Evolutionary conservation across 768 basidiomycete species (phyloP), one percentile per base, ranked within the genome.

Genomic region (Tremella fuciformis): DNA sequence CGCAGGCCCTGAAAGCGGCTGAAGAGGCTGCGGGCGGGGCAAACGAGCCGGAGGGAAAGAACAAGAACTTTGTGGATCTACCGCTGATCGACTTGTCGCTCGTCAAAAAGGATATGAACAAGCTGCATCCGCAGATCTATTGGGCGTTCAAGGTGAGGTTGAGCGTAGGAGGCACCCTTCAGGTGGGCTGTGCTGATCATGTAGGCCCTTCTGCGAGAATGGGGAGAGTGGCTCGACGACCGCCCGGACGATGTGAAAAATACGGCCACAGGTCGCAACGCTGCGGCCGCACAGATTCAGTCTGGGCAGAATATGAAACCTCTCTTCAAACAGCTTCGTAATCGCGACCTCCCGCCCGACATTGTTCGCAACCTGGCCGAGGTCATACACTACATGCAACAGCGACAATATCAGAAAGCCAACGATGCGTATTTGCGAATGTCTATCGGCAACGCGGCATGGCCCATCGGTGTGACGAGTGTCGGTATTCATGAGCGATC

Each of bases 401-500:
- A 84, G 64, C 86, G 96, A 25, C 86, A 93, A 75, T 99, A 99
- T 67, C 91, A 97, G 76, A 84, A 82, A 55, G 94, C 96, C 2
- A 99, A 98, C 69, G 96, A 99, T 74, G 87, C 93, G 0, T 99
- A 99, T 76, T 84, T 99, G 21, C 88, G 96, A 7, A 80, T 99
- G 39, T 92, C 90, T 4, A 99, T 99, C 63, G 96, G 96, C 34
- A 99, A 96, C 69, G 94, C 96, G 0, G 93, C 96, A 2, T 99
- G 96, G 96, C 96, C 96, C 1, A 99, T 99, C 70, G 96, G 96
- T 42, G 96, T 99, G 8, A 99, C 96, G 60, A 94, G 94, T 88
- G 96, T 98, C 80, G 93, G 92, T 80, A 96, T 98, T 56, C 96
- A 99, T 79, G 96, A 96, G 77, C 88, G 96, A 73, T 91, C 90